Conservation (phyloP, 2,329 filamentous ascomycete genomes). For the Calonectria fujianensis region DNA sequence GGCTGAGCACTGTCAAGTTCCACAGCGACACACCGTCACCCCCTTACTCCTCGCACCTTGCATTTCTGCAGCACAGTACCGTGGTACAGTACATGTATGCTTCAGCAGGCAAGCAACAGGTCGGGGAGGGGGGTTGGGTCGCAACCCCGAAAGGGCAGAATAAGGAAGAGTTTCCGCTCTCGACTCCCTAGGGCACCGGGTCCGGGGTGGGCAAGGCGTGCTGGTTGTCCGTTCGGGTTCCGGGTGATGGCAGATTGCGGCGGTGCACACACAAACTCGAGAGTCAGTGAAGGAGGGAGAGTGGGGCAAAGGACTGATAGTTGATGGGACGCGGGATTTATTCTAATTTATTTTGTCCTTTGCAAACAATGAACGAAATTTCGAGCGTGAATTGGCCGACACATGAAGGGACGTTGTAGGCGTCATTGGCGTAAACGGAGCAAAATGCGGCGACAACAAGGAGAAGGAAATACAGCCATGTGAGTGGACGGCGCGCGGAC, state of each 20-base stretch:
- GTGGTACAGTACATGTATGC: neutral
- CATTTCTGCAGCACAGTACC: constrained; percentile 11
- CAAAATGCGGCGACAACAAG: constrained; percentile 21
- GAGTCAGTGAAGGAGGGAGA: neutral
- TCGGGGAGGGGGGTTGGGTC: neutral
- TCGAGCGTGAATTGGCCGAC: constrained; percentile 9
- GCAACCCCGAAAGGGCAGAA: neutral
- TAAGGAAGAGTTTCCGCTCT: constrained; percentile 17
- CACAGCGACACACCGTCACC: constrained; percentile 24
- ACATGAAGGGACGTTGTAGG: constrained; percentile 6
- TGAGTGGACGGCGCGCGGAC: constrained; percentile 11
- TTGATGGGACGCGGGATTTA: neutral
- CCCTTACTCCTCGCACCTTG: constrained; percentile 8
- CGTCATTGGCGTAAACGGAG: constrained; percentile 24
- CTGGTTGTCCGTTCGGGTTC: constrained; percentile 22
- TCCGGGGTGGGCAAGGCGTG: constrained; percentile 1
- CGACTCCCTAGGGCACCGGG: constrained; percentile 33
- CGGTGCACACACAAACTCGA: neutral
- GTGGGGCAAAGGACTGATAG: neutral
- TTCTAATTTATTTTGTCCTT: neutral
- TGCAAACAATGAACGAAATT: neutral
- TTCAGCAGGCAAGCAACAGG: neutral
- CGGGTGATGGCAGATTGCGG: neutral
- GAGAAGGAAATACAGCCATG: neutral
- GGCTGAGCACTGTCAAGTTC: constrained; percentile 23